Conservation (phyloP, 2,329 filamentous ascomycete genomes). For the Teratosphaeriaceae sp. region DNA sequence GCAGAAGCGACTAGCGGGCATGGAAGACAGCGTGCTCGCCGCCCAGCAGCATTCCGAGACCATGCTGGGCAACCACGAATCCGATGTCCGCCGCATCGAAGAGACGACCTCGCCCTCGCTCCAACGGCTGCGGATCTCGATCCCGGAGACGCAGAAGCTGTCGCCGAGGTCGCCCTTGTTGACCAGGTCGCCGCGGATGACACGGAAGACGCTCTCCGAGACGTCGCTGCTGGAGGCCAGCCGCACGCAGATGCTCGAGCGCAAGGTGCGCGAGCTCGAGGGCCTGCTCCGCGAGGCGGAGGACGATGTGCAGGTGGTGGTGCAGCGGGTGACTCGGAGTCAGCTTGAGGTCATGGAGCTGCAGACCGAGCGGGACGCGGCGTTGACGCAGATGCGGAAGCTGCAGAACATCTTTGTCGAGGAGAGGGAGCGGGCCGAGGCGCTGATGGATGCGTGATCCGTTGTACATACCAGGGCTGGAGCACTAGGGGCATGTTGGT, state of each 20-base stretch:
- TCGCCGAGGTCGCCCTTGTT: constrained; percentile 55
- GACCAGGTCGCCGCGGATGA: constrained; percentile 18
- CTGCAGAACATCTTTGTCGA: constrained; percentile 61
- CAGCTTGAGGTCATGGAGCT: constrained; percentile 78
- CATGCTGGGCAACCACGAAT: constrained; percentile 74
- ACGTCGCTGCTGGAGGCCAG: constrained; percentile 50
- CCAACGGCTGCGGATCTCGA: constrained; percentile 55
- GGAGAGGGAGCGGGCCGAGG: constrained; percentile 55
- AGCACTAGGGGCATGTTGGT: background rate
- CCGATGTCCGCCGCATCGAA: constrained; percentile 68
- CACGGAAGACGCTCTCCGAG: constrained; percentile 35
- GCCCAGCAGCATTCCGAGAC: constrained; percentile 86
- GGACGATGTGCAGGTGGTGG: constrained; percentile 75
- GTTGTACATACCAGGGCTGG: background rate
- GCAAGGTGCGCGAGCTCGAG: constrained; percentile 78
- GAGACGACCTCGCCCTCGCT: constrained; percentile 73
- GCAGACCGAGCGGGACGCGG: constrained; percentile 68
- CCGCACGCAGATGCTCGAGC: constrained; percentile 68
- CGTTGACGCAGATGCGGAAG: constrained; percentile 62
- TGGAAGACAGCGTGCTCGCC: constrained; percentile 77
- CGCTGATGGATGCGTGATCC: constrained; percentile 16
- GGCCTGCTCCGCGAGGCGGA: constrained; percentile 69
- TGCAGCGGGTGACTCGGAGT: constrained; percentile 71
- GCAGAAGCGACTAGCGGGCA: constrained; percentile 68
- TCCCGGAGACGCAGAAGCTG: constrained; percentile 38